Conservation (phyloP, 208 protist genomes). For the Strigomonas culicis region DNA sequence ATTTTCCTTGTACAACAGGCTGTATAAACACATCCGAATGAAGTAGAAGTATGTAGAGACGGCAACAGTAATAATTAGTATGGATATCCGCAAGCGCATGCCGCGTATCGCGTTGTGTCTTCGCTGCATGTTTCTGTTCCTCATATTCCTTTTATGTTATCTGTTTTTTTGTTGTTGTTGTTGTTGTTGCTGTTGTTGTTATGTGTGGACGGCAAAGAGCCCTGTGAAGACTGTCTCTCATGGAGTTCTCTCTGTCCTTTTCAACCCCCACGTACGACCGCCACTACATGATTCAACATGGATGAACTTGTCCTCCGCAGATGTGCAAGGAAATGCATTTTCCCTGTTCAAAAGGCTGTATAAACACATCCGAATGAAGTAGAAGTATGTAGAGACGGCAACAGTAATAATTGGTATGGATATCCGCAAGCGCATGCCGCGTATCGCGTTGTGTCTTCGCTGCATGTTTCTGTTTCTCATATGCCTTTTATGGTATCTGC, state of each 20-base stretch:
- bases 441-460: background rate
- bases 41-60: background rate
- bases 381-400: background rate
- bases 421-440: too few species aligned
- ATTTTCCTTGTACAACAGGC: conserved; percentile 9
- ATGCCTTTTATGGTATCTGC: background rate
- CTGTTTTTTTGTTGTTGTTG: too few species aligned
- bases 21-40: conserved; percentile 29
- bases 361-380: conserved; percentile 26
- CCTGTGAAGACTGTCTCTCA: too few species aligned
- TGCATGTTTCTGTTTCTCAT: background rate
- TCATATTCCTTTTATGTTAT: background rate
- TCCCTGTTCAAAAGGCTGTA: conserved; percentile 15
- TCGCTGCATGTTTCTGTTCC: background rate
- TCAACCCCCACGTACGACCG: background rate
- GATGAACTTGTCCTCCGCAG: conserved; percentile 28
- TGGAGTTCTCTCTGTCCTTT: background rate
- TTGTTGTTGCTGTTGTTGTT: background rate
- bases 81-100: too few species aligned
- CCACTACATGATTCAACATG: conserved; percentile 18
- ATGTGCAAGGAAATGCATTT: conserved; percentile 8
- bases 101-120: background rate
- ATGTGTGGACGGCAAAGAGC: background rate
- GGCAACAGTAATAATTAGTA: too few species aligned
- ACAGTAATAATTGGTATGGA: too few species aligned